Conservation (phyloP, 2,329 filamentous ascomycete genomes). For the Septoria petroselini region DNA sequence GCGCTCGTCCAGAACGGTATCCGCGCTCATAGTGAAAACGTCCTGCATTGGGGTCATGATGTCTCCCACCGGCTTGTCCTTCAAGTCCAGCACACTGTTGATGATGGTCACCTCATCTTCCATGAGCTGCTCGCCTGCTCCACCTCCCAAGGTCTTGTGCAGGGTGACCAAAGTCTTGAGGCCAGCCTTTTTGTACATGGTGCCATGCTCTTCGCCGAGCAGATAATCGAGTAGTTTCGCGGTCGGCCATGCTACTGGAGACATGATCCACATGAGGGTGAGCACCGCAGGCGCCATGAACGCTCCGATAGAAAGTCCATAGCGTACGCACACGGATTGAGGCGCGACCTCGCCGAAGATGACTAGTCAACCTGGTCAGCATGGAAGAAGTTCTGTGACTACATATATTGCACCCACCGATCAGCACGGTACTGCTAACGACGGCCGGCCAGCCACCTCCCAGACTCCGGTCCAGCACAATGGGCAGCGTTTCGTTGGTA, state of each 20-base stretch:
- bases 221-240: constrained; percentile 93
- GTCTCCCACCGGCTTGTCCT: constrained; percentile 88
- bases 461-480: constrained; percentile 88
- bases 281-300: constrained; percentile 89
- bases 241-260: constrained; percentile 87
- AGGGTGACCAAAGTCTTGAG: constrained; percentile 94
- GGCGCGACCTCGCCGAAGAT: constrained; percentile 97
- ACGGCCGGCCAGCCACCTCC: constrained; percentile 94
- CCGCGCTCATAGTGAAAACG: constrained; percentile 94
- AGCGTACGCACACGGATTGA: constrained; percentile 93
- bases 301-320: constrained; percentile 89
- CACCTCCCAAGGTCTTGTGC: constrained; percentile 84
- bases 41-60: constrained; percentile 99
- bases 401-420: constrained; percentile 60
- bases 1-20: constrained; percentile 85
- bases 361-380: constrained; percentile 56
- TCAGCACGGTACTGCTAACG: constrained; percentile 85
- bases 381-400: background rate
- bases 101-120: constrained; percentile 99
- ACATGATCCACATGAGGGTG: constrained; percentile 84
- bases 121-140: constrained; percentile 80
- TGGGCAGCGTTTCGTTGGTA: constrained; percentile 93
- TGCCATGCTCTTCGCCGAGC: constrained; percentile 91
- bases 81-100: constrained; percentile 90
- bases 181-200: constrained; percentile 96